These are phyloP conservation scores for Rhizoclosmatium globosum DNA, from an alignment of 192 early-diverging fungal species.

Conservation along the genomic window DNA sequence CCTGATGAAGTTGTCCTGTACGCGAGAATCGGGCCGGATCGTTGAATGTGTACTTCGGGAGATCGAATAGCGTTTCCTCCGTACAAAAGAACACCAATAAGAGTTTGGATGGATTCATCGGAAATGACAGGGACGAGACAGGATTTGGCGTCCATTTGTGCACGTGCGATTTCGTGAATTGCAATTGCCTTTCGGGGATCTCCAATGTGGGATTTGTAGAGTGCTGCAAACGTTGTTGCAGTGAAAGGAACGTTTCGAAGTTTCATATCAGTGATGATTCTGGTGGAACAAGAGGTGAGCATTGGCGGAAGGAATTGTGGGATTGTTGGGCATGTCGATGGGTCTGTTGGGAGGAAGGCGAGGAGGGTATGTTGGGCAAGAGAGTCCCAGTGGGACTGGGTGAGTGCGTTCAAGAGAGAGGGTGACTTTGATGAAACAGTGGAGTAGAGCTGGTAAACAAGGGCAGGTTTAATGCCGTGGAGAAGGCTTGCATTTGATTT, in stretches of 20 bases:
- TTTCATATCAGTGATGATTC: constrained; percentile 11
- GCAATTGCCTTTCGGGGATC: constrained; percentile 21
- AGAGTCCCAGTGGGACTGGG: neutral
- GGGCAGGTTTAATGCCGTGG: neutral
- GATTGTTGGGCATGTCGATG: neutral
- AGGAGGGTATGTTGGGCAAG: neutral
- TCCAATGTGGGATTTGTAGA: neutral
- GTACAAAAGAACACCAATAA: constrained; percentile 18
- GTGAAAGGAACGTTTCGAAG: neutral
- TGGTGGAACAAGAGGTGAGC: neutral
- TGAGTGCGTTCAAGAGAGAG: neutral
- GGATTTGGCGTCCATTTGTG: neutral
- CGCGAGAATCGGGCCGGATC: constrained; percentile 17
- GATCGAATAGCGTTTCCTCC: neutral
- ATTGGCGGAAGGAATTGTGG: neutral
- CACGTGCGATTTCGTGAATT: constrained; percentile 17
- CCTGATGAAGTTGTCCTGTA: constrained; percentile 1
- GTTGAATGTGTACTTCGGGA: constrained; percentile 4
- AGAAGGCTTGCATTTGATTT: no score
- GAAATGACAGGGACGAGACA: neutral
- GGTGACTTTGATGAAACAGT: neutral
- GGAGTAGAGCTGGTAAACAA: constrained; percentile 4
- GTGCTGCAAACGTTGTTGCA: neutral
- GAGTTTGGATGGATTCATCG: constrained; percentile 3
- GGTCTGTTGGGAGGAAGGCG: constrained; percentile 3